Conservation (phyloP, 257 asterid genomes). For the Salvia hispanica region DNA sequence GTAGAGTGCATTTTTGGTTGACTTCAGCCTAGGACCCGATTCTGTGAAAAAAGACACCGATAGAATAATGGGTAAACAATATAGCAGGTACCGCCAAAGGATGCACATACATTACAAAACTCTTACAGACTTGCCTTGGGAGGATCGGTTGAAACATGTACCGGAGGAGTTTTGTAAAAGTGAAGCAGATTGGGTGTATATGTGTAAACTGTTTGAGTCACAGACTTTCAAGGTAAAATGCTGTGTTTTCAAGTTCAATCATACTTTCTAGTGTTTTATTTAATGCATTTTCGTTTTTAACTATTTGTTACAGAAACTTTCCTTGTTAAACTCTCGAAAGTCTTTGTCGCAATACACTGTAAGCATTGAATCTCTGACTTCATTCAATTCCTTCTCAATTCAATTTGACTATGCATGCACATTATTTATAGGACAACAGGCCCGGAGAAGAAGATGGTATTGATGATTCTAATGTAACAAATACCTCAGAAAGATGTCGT, state of each 20-base stretch:
- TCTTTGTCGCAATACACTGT: background rate
- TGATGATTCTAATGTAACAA: background rate
- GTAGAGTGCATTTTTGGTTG: background rate
- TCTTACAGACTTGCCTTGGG: constrained; percentile 4
- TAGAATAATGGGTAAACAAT: background rate
- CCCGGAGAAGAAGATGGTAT: background rate
- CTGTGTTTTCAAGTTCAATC: background rate
- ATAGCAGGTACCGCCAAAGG: constrained; percentile 1
- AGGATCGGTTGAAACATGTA: constrained; percentile 14
- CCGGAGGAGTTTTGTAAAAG: background rate
- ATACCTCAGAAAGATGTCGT: background rate
- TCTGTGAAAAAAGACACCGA: constrained; percentile 1
- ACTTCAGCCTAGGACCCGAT: constrained; percentile 1
- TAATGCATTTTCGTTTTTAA: background rate
- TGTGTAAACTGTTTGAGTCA: constrained; percentile 16
- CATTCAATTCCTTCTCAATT: background rate
- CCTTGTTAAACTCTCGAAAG: background rate
- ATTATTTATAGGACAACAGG: background rate
- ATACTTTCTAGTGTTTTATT: background rate
- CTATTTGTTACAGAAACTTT: constrained; percentile 8
- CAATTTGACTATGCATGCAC: background rate
- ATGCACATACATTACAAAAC: constrained; percentile 21
- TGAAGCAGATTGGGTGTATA: constrained; percentile 18
- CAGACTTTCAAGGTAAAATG: constrained; percentile 10
- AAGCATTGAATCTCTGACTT: background rate